These are phyloP conservation scores for Fennellomyces sp. DNA, from an alignment of 371 early-diverging fungal species.

Conservation along the genomic window DNA sequence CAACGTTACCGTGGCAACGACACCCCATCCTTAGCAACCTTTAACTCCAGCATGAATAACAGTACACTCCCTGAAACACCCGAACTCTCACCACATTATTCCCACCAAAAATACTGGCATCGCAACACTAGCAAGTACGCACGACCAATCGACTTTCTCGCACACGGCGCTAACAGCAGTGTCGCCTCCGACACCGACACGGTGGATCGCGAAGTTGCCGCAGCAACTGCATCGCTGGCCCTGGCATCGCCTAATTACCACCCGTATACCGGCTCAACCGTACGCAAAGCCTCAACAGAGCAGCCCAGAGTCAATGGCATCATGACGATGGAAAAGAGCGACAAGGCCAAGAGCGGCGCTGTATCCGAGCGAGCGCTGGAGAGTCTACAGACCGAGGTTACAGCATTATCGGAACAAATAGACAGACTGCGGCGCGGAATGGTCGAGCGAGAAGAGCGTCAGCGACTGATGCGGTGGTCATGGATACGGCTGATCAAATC, in stretches of 20 bases:
- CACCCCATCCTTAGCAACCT: slow-evolving; percentile 6
- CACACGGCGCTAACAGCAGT: slow-evolving; percentile 2
- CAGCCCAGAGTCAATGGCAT: background rate
- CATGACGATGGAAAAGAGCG: background rate
- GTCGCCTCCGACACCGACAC: slow-evolving; percentile 41
- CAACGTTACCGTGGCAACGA: slow-evolving; percentile 4
- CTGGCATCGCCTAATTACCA: slow-evolving; percentile 24
- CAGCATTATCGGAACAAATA: slow-evolving; percentile 52
- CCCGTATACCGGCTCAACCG: slow-evolving; percentile 19
- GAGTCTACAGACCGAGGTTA: slow-evolving; percentile 50
- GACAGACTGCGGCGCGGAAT: slow-evolving; percentile 33
- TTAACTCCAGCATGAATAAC: slow-evolving; percentile 2
- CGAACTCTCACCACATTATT: slow-evolving; percentile 13
- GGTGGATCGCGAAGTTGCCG: slow-evolving; percentile 47
- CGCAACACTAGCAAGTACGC: slow-evolving; percentile 5
- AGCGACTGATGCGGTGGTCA: slow-evolving; percentile 25
- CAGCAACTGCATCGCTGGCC: slow-evolving; percentile 25
- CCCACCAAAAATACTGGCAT: background rate
- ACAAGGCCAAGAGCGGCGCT: background rate
- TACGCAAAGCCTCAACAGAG: background rate
- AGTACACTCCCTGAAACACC: slow-evolving; percentile 15
- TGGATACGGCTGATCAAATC: slow-evolving; percentile 21
- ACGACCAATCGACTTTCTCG: slow-evolving; percentile 29
- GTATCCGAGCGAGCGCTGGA: slow-evolving; percentile 44
- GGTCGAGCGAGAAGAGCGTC: slow-evolving; percentile 24